These are phyloP conservation scores for Jaapia argillacea DNA, from an alignment of 768 basidiomycete genomes.

Conservation along the genomic window DNA sequence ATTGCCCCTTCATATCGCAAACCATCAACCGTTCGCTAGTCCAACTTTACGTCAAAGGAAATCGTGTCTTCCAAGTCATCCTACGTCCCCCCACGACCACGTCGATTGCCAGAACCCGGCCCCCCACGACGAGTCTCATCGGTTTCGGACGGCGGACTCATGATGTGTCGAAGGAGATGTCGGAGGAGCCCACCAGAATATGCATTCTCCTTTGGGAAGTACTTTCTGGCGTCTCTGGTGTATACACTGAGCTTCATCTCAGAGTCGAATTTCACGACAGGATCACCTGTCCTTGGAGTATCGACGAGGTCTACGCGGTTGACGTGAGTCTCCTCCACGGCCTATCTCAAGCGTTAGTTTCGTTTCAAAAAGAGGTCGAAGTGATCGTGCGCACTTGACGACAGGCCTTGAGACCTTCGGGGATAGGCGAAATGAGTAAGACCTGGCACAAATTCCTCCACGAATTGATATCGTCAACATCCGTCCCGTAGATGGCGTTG, in stretches of 20 bases:
- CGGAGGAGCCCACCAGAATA: slow-evolving; percentile 6
- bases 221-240: not conserved
- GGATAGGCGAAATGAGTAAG: not conserved
- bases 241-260: slow-evolving; percentile 2
- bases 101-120: too few relatives aligned
- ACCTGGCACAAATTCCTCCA: not conserved
- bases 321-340: slow-evolving; percentile 7
- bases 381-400: not conserved
- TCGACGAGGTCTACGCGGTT: slow-evolving; percentile 8
- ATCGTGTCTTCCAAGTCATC: too few relatives aligned
- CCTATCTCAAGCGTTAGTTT: too few relatives aligned
- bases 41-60: too few relatives aligned
- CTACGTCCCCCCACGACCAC: too few relatives aligned
- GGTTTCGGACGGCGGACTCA: too few relatives aligned
- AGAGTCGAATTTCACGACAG: not conserved
- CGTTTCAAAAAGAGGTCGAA: too few relatives aligned
- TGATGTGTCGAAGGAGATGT: slow-evolving; percentile 6
- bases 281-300: not conserved
- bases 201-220: slow-evolving; percentile 2
- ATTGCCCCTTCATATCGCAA: too few relatives aligned
- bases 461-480: not conserved
- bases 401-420: not conserved
- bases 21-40: too few relatives aligned
- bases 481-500: not conserved
- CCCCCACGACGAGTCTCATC: too few relatives aligned